phyloP scores from a whole-genome alignment of 331 rosid genomes.

The Acacia pycnantha region DNA sequence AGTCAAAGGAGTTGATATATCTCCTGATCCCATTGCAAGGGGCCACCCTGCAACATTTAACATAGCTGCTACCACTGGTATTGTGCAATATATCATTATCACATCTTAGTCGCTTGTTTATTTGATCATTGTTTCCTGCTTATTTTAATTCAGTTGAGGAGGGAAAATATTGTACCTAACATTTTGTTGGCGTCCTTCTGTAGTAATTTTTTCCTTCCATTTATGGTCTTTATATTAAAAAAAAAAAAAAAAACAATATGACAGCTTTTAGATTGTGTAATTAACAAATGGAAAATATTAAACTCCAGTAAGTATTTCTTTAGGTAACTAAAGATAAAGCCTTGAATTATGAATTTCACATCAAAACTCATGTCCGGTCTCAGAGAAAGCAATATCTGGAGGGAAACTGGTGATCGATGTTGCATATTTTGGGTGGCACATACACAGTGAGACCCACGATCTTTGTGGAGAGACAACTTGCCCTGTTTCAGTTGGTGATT shows the following conservation, averaged over 20 bases:
- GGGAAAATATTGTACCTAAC: neutral
- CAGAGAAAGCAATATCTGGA: slow-evolving; percentile 67
- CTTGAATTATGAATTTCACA: neutral
- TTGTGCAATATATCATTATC: neutral
- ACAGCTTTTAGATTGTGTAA: neutral
- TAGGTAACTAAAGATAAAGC: neutral
- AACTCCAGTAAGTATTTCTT: neutral
- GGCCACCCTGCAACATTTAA: slow-evolving; percentile 81
- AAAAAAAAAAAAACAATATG: neutral
- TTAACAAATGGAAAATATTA: neutral
- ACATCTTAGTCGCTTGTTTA: neutral
- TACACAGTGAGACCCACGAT: slow-evolving; percentile 68
- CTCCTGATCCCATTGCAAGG: slow-evolving; percentile 69
- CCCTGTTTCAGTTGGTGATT: slow-evolving; percentile 75
- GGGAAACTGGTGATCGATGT: slow-evolving; percentile 81
- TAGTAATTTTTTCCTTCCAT: neutral
- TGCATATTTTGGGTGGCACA: slow-evolving; percentile 78
- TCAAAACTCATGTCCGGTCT: neutral
- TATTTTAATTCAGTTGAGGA: neutral
- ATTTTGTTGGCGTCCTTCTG: neutral
- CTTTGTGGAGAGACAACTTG: slow-evolving; percentile 85
- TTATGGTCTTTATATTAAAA: neutral
- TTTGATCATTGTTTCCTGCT: neutral
- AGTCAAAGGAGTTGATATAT: slow-evolving; percentile 70
- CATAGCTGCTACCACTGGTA: slow-evolving; percentile 78